Evolutionary conservation across 805 yeast genomes (phyloP).

Genomic region (Peterozyma xylosa): DNA sequence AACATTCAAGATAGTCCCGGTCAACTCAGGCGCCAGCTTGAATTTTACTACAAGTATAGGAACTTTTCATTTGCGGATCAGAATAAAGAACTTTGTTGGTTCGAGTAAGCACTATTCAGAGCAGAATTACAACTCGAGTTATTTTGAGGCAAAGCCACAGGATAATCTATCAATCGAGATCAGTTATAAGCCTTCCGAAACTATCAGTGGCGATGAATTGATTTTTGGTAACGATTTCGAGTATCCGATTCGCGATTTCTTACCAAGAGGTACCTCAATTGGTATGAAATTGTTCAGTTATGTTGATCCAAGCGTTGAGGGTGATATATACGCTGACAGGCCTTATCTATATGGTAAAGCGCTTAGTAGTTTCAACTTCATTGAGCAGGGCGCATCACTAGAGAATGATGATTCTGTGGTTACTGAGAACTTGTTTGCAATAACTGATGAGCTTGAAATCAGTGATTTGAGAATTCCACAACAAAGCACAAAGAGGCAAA

Average conservation of each 20-base stretch:
- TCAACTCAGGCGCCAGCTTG: background rate
- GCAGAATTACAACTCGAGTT: background rate
- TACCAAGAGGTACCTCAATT: slow-evolving; percentile 48
- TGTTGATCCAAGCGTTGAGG: slow-evolving; percentile 59
- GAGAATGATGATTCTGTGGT: slow-evolving; percentile 11
- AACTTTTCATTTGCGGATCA: slow-evolving; percentile 1
- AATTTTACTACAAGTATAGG: slow-evolving; percentile 3
- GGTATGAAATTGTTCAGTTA: slow-evolving; percentile 52
- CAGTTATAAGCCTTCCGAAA: slow-evolving; percentile 31
- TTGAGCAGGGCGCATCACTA: slow-evolving; percentile 21
- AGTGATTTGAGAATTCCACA: slow-evolving; percentile 21
- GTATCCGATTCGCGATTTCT: slow-evolving; percentile 45
- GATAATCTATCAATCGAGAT: slow-evolving; percentile 25
- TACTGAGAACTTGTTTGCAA: slow-evolving; percentile 13
- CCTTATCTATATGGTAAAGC: slow-evolving; percentile 62
- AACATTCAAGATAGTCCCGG: slow-evolving; percentile 2
- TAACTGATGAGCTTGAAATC: slow-evolving; percentile 13
- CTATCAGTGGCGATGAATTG: slow-evolving; percentile 43
- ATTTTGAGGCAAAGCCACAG: background rate
- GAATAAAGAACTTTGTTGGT: slow-evolving; percentile 5
- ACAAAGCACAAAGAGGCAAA: slow-evolving; percentile 30
- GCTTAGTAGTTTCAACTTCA: slow-evolving; percentile 45
- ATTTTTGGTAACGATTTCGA: slow-evolving; percentile 67
- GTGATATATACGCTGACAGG: slow-evolving; percentile 50
- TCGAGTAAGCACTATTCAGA: slow-evolving; percentile 3